Evolutionary conservation across 169 alveolate genomes (phyloP), one percentile per base, ranked within the genome.

Genomic region (Plasmodium blacklocki): DNA sequence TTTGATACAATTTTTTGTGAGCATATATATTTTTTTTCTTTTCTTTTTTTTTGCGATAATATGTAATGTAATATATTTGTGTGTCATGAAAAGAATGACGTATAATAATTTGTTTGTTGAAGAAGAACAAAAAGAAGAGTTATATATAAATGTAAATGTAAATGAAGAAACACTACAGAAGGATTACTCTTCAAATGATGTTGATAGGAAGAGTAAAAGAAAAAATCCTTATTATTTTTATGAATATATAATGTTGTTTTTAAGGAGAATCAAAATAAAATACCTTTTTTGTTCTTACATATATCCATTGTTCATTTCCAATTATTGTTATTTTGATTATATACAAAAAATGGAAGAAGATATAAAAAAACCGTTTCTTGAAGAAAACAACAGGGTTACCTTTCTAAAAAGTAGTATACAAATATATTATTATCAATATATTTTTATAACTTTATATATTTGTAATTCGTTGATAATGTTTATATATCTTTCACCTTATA

Each of bases 371-470:
- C 7, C 6, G 8, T 2, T 71, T 86, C 73, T 86, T 71, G 45
- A 86, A 56, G 29, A 70, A n/a, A 26, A 60, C 39, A 87, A 86
- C 26, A 32, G 49, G 54, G 19, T 86, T 12, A 45, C 45, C 5
- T 86, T 86, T 86, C 60, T 86, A 45, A 86, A 86, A 66, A 86
- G 18, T 9, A 50, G 64, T 50, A 39, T 86, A 45, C 63, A 64
- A 67, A 86, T 86, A 86, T 70, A 21, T 86, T 86, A 86, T 60
- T 86, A 62, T 59, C 92, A 86, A 72, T 71, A 71, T 54, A 62
- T 86, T 11, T 60, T 54, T 18, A 23, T 86, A 26, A 47, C 52
- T 59, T 62, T 86, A 45, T 86, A 86, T 52, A 39, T 71, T 3
- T 21, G 52, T 59, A 86, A 73, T 18, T 72, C 76, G 21, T 58